Base-by-base conservation (phyloP, 2,329 filamentous ascomycete species). In the Ceratocystis ficicola region DNA sequence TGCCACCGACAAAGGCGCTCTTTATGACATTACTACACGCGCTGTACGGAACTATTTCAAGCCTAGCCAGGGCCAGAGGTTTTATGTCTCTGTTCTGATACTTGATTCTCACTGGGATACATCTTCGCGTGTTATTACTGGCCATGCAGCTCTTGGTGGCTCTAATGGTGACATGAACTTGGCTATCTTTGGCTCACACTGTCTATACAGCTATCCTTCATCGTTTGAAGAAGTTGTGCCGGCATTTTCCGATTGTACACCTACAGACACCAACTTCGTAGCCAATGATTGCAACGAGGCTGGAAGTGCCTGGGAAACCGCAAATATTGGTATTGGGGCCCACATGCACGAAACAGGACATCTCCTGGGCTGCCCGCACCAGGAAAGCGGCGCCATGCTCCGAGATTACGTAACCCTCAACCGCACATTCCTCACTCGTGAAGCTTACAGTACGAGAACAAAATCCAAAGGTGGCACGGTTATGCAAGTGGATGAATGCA, bases 261-360 rank as follows among this genome's bases (percentile, higher is more conserved):
- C 87, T 41, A 96, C 91, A 0, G 90, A 97, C 73, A 89, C 86
- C 8, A 82, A 84, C 48, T 83, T 83, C 70, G 85, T 96, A 46
- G 88, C 88, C 17, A 96, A 96, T 71, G 90, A 95, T 73, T 90
- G 86, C 74, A 88, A 88, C 70, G 89, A 96, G 70, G 87, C 86
- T 5, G 92, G 92, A 28, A 95, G 89, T 73, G 94, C 86, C 60
- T 97, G 93, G 93, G 93, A 97, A 74, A 86, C 91, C n/a, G 91
- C 90, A 30, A 95, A 93, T 71, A 88, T 96, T 68, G 92, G 92
- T 36, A 95, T 97, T 69, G 93, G 93, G 6, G 92, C 90, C 8
- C 93, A 97, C 74, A 76, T 97, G 61, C 93, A 95, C 74, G 91
- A 96, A 75, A 88, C 88, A 0, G 93, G 93, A 2, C 93, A 95